A percentile compares a stretch with the other conserved stretches of the same genome.
These are phyloP conservation scores for Boletus rufocinnamomeus DNA, from an alignment of 768 basidiomycete genomes.

Conservation along the genomic window DNA sequence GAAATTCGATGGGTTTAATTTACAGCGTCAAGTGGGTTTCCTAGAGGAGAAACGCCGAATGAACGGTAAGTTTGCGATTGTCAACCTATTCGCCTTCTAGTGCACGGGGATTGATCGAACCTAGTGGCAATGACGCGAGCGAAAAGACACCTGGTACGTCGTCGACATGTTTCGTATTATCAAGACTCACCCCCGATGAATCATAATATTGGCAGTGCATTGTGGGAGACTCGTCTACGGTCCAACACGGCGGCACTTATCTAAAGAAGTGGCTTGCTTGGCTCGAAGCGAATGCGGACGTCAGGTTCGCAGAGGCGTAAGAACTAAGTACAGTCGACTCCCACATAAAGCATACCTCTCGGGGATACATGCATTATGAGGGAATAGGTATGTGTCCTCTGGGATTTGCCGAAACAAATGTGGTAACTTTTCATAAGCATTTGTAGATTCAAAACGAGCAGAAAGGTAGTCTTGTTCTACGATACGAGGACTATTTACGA, in stretches of 20 bases:
- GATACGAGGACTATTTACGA: no score
- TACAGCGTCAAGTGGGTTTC: conserved; percentile 88
- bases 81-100: not conserved
- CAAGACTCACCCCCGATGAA: not conserved
- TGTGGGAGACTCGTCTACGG: conserved; percentile 92
- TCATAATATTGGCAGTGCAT: conserved; percentile 69
- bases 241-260: conserved; percentile 80
- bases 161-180: conserved; percentile 9
- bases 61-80: conserved; percentile 59
- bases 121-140: conserved; percentile 92
- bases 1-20: not conserved
- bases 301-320: conserved; percentile 72
- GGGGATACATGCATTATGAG: no score
- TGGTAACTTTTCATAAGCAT: no score
- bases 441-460: no score
- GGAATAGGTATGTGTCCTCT: no score
- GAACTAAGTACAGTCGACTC: not conserved
- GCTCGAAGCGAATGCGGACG: conserved; percentile 89
- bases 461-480: no score
- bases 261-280: conserved; percentile 89
- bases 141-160: conserved; percentile 76
- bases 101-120: not conserved
- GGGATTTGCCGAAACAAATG: no score
- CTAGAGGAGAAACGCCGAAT: conserved; percentile 88
- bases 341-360: no score